Percentiles rank a stretch among this genome's conserved stretches.
phyloP scores from a whole-genome alignment of 2,329 filamentous ascomycete genomes.

The Cladosporium sp. region DNA sequence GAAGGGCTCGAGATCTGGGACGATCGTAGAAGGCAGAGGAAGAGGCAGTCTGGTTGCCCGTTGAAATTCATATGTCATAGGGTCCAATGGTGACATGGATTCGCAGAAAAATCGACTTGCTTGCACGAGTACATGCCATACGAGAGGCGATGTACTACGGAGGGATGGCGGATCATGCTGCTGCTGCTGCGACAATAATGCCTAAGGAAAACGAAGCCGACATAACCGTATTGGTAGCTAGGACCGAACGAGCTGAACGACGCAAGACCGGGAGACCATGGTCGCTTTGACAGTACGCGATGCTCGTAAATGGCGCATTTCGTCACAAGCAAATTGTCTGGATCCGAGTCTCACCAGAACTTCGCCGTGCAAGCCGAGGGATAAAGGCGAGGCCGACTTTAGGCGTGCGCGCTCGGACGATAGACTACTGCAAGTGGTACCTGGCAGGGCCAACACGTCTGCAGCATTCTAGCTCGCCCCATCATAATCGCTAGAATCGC shows the following conservation, averaged over 20 bases:
- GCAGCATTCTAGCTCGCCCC: slow-evolving; percentile 19
- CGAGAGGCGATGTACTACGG: background rate
- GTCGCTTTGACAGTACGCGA: slow-evolving; percentile 11
- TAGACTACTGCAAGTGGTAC: slow-evolving; percentile 10
- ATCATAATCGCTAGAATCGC: background rate
- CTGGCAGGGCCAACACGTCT: slow-evolving; percentile 11
- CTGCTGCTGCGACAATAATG: background rate
- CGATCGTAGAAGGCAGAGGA: background rate
- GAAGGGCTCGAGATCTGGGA: background rate
- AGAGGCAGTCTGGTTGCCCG: background rate
- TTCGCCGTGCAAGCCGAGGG: slow-evolving; percentile 9
- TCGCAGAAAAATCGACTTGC: background rate
- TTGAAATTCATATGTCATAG: slow-evolving; percentile 2
- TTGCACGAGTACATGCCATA: background rate
- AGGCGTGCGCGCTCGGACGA: background rate
- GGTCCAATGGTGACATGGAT: slow-evolving; percentile 5
- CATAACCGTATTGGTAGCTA: slow-evolving; percentile 1
- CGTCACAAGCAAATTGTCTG: slow-evolving; percentile 12
- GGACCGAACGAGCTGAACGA: background rate
- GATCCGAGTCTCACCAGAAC: slow-evolving; percentile 8
- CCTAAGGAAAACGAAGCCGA: background rate
- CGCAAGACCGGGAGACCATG: background rate
- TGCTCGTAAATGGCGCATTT: slow-evolving; percentile 17
- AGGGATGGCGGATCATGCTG: background rate
- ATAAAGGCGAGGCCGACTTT: slow-evolving; percentile 12